A percentile compares a stretch with the other conserved stretches of the same genome.
phyloP scores from a whole-genome alignment of 1,139 yeast species.

The Magnusiomyces tetraspermus region DNA sequence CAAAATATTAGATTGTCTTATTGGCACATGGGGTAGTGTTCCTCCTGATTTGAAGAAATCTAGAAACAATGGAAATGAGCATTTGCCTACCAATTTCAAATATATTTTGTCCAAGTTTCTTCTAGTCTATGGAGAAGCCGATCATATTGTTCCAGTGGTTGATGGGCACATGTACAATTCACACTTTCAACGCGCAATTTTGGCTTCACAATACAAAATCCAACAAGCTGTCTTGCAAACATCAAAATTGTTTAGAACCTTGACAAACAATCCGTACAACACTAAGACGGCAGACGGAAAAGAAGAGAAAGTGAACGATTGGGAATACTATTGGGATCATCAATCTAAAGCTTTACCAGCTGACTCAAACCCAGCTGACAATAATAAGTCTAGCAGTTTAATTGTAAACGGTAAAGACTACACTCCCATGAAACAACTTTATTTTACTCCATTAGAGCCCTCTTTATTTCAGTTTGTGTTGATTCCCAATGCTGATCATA shows the following conservation, averaged over 20 bases:
- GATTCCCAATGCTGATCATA: slow-evolving; percentile 14
- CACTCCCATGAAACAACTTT: neutral
- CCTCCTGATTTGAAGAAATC: neutral
- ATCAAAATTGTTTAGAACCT: neutral
- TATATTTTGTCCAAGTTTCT: neutral
- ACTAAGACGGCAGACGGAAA: neutral
- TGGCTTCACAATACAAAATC: neutral
- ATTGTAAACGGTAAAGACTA: neutral
- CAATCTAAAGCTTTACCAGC: neutral
- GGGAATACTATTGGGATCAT: slow-evolving; percentile 1
- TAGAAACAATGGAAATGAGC: neutral
- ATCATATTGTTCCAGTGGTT: slow-evolving; percentile 10
- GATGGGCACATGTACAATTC: slow-evolving; percentile 8
- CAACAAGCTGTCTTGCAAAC: neutral
- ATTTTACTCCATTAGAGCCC: neutral
- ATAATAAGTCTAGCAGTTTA: neutral
- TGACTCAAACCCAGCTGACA: neutral
- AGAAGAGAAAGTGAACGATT: neutral
- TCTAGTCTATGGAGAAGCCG: slow-evolving; percentile 10
- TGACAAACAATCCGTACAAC: neutral
- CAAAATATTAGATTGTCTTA: slow-evolving; percentile 3
- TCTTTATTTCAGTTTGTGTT: slow-evolving; percentile 3
- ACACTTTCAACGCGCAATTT: slow-evolving; percentile 1
- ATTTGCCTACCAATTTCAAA: neutral
- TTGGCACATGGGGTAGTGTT: neutral